Conservation (phyloP, 2,329 filamentous ascomycete genomes). For the Alternaria rosae region DNA sequence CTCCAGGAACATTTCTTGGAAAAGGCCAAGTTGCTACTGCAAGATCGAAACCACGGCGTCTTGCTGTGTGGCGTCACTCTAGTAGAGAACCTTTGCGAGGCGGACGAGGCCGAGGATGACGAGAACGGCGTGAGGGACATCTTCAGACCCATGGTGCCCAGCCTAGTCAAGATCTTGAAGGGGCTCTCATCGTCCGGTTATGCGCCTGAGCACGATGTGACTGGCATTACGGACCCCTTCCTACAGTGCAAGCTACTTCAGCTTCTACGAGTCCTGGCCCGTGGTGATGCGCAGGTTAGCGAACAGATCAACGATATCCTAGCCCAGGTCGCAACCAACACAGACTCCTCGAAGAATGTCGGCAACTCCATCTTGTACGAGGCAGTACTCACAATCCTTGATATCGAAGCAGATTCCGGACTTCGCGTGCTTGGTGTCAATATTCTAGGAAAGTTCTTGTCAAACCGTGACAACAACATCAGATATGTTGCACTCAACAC, state of each 20-base stretch:
- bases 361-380: slow-evolving; percentile 98
- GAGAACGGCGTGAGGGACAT: slow-evolving; percentile 89
- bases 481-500: slow-evolving; percentile 98
- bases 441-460: slow-evolving; percentile 95
- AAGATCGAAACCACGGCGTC: slow-evolving; percentile 95
- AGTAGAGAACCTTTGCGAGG: slow-evolving; percentile 90
- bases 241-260: slow-evolving; percentile 95
- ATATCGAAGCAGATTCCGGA: slow-evolving; percentile 97
- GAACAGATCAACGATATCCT: slow-evolving; percentile 99
- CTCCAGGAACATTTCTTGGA: slow-evolving; percentile 97
- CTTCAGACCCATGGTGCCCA: slow-evolving; percentile 85
- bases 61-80: slow-evolving; percentile 90
- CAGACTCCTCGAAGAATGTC: slow-evolving; percentile 97
- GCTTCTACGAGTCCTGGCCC: slow-evolving; percentile 82
- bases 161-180: slow-evolving; percentile 89
- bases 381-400: slow-evolving; percentile 93
- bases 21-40: slow-evolving; percentile 85
- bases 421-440: slow-evolving; percentile 95
- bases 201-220: slow-evolving; percentile 96
- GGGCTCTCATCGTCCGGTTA: slow-evolving; percentile 93
- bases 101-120: slow-evolving; percentile 90
- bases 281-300: slow-evolving; percentile 85
- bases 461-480: slow-evolving; percentile 99
- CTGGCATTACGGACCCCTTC: slow-evolving; percentile 97
- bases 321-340: slow-evolving; percentile 96